Percentiles rank a stretch among this genome's conserved stretches.
Evolutionary conservation across 1,284 basidiomycete species (phyloP).

Genomic region (Phlebopus sp.): DNA sequence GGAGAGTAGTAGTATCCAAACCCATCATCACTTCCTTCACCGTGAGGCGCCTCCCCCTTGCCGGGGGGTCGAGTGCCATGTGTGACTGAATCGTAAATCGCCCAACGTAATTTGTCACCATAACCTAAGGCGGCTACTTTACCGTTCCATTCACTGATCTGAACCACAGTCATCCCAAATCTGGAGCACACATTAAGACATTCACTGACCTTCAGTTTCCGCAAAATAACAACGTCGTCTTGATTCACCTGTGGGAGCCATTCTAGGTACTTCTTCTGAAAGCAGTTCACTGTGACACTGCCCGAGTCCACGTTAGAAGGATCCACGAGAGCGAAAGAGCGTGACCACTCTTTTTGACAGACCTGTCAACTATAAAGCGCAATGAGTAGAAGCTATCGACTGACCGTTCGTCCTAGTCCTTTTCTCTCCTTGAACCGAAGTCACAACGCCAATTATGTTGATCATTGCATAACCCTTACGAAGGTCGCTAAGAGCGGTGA

Average conservation of each 20-base stretch:
- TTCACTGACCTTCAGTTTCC: constrained; percentile 28
- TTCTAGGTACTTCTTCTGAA: constrained; percentile 43
- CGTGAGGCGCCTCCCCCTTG: constrained; percentile 26
- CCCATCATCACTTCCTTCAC: constrained; percentile 23
- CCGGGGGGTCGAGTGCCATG: constrained; percentile 17
- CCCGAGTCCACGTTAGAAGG: constrained; percentile 39
- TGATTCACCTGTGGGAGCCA: constrained; percentile 47
- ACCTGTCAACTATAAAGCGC: background rate
- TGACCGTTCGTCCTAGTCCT: constrained; percentile 28
- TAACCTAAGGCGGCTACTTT: constrained; percentile 40
- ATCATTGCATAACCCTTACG: constrained; percentile 15
- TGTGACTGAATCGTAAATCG: constrained; percentile 25
- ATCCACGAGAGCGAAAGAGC: constrained; percentile 26
- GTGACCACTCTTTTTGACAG: constrained; percentile 29
- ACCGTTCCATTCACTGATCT: constrained; percentile 35
- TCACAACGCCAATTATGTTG: constrained; percentile 33
- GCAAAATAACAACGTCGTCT: constrained; percentile 35
- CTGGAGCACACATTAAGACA: background rate
- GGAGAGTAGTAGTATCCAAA: constrained; percentile 33
- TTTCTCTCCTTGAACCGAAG: constrained; percentile 7
- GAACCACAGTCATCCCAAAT: constrained; percentile 1
- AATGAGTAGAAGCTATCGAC: constrained; percentile 5
- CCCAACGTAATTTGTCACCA: constrained; percentile 36
- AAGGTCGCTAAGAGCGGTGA: constrained; percentile 24
- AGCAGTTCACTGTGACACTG: constrained; percentile 43